phyloP scores from a whole-genome alignment of 345 rosid species.

The Conringia planisiliqua region DNA sequence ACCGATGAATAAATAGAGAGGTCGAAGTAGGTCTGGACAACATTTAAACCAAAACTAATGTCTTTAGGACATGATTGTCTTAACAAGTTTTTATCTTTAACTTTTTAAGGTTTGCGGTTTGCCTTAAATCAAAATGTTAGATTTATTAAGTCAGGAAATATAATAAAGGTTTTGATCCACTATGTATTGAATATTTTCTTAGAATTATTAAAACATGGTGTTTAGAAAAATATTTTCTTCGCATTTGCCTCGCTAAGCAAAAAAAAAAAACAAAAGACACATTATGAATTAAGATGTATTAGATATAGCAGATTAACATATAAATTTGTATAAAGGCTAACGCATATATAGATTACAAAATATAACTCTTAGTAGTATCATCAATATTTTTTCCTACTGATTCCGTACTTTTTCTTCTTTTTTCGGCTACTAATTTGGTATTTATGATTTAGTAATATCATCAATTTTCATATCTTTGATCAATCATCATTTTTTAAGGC shows the following conservation, averaged over 20 bases:
- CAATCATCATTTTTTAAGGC: not conserved
- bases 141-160: not conserved
- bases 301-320: not conserved
- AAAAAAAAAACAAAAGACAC: not conserved
- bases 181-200: not conserved
- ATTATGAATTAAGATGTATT: not conserved
- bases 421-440: too few relatives aligned
- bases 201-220: not conserved
- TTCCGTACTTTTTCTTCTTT: too few relatives aligned
- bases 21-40: conserved; percentile 29
- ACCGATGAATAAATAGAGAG: conserved; percentile 8
- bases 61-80: not conserved
- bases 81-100: not conserved
- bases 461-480: not conserved
- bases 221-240: not conserved
- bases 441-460: not conserved
- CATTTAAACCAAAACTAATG: conserved; percentile 5
- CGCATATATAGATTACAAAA: not conserved
- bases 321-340: not conserved
- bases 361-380: not conserved
- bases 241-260: not conserved
- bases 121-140: not conserved
- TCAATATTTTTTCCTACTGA: not conserved
- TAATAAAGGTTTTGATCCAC: not conserved
- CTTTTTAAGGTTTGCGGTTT: not conserved